phyloP scores from a whole-genome alignment of 2,329 filamentous ascomycete species.

The Grosmannia clavigera region DNA sequence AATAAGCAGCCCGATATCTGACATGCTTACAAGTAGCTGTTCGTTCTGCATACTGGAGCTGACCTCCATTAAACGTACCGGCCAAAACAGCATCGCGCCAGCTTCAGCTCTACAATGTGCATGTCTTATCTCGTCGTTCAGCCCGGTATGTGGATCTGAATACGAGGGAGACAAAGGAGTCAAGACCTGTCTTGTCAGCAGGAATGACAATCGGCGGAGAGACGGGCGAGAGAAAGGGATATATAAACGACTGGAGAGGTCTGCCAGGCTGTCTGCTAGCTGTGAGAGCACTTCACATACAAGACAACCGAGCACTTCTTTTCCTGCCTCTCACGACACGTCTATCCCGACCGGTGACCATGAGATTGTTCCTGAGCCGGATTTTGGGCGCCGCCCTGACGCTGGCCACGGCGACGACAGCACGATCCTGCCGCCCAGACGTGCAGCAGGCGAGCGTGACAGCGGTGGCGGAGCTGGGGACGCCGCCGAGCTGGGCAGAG shows the following conservation, averaged over 20 bases:
- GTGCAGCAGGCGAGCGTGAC: background rate
- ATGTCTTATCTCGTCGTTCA: background rate
- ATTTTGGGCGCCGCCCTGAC: background rate
- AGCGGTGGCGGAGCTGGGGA: background rate
- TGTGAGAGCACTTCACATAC: too few relatives aligned
- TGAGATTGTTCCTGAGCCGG: background rate
- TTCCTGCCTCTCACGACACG: background rate
- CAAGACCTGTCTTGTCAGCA: background rate
- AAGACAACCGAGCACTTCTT: too few relatives aligned
- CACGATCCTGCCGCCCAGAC: background rate
- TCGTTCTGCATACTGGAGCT: too few relatives aligned
- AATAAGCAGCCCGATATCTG: too few relatives aligned
- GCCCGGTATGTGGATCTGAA: background rate
- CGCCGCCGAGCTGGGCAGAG: constrained; percentile 15
- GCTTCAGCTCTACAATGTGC: background rate
- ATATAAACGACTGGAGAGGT: too few relatives aligned
- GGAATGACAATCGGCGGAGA: too few relatives aligned
- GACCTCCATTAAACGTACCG: too few relatives aligned
- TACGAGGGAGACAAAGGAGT: background rate
- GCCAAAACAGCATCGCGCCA: too few relatives aligned
- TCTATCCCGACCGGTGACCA: background rate
- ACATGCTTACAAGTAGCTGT: too few relatives aligned
- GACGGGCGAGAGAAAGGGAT: too few relatives aligned
- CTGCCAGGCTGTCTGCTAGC: too few relatives aligned
- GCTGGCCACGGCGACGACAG: background rate